A percentile compares a stretch with the other conserved stretches of the same genome.
Conservation (phyloP, 148 eudicot species). For the Linanthus parryae region DNA sequence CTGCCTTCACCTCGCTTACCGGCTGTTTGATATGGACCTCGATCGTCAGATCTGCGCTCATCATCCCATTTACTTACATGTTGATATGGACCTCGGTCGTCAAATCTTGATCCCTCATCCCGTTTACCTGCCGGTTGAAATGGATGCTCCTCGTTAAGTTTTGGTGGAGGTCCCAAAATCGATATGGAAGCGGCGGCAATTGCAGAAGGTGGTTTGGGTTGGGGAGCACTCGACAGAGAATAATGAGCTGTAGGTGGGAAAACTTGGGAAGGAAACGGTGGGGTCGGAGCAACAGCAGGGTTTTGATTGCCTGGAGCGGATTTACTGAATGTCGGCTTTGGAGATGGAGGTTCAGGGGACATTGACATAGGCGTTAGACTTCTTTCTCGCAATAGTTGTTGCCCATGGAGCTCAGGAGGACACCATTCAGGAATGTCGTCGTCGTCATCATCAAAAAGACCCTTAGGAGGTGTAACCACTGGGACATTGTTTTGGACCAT, state of each 20-base stretch:
- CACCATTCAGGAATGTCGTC: slow-evolving; percentile 91
- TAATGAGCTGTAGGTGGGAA: slow-evolving; percentile 12
- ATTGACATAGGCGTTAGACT: slow-evolving; percentile 10
- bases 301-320: too few relatives aligned
- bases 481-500: slow-evolving; percentile 13
- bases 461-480: slow-evolving; percentile 5
- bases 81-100: too few relatives aligned
- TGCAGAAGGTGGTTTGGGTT: slow-evolving; percentile 11
- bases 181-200: slow-evolving; percentile 13
- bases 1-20: too few relatives aligned
- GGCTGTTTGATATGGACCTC: too few relatives aligned
- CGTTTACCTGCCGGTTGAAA: slow-evolving; percentile 18
- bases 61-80: too few relatives aligned
- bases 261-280: slow-evolving; percentile 16
- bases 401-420: slow-evolving; percentile 42
- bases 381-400: slow-evolving; percentile 18
- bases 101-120: too few relatives aligned
- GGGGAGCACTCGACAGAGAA: slow-evolving; percentile 10
- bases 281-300: slow-evolving; percentile 23
- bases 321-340: slow-evolving; percentile 13
- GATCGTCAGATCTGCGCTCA: too few relatives aligned
- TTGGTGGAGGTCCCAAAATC: slow-evolving; percentile 21
- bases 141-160: slow-evolving; percentile 15
- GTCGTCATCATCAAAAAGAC: slow-evolving; percentile 42
- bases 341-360: slow-evolving; percentile 16